Evolutionary conservation across 257 asterid species (phyloP), one percentile per base, ranked within the genome.

Genomic region (Coffea canephora): DNA sequence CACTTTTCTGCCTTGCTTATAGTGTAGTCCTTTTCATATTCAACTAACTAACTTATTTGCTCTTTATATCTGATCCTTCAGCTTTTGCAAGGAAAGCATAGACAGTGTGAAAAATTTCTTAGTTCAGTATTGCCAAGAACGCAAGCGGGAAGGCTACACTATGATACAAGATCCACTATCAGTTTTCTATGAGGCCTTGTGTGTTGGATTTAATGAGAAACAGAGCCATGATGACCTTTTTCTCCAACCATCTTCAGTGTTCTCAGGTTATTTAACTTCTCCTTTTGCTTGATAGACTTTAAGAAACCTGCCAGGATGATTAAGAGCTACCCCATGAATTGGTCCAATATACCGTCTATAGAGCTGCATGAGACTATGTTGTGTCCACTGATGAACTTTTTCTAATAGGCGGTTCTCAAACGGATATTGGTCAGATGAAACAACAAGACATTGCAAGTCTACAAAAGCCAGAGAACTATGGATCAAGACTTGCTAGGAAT

Each of bases 141-240:
- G 94, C 41, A 88, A 80, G 76, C 45, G 49, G 57, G 92, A 92
- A 62, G 96, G 95, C 49, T 90, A 78, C 27, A 31, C 57, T 13
- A 74, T 91, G 88, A 46, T 90, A 71, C 85, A 71, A 77, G 97
- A 92, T 84, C 94, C 96, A 25, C 79, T 87, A n/a, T 81, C 83
- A 1, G 46, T 72, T 21, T 92, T 91, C 82, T 94, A 91, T 71
- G 75, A 85, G 11, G 88, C 93, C n/a, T 77, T 92, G 57, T 84
- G 84, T 82, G 85, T 90, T 62, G 95, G 96, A 57, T 73, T 84
- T 48, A 78, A 82, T 48, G 79, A 77, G 18, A 77, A 78, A 6
- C 84, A 85, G 61, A 62, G 43, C 10, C 15, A 12, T 9, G 21
- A 31, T 48, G 27, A 65, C 2, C 73, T 74, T 43, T 21, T 74